Evolutionary conservation across 2,329 filamentous ascomycete genomes (phyloP).

Genomic region (Aspergillus niger): DNA sequence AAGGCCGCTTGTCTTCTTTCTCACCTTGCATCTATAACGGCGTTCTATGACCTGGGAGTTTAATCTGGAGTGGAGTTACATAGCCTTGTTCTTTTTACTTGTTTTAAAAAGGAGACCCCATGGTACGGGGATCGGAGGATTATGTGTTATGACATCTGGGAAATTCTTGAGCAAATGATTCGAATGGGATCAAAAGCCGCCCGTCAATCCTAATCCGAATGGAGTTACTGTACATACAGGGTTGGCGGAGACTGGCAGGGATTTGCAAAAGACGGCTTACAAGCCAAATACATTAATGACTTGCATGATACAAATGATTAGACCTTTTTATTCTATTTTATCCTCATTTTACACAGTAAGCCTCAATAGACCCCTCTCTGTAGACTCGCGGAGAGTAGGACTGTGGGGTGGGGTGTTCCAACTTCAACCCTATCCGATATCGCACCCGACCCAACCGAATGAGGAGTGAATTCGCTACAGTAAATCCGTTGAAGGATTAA

Average conservation of each 20-base stretch:
- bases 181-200: constrained; percentile 14
- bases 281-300: constrained; percentile 21
- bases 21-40: constrained; percentile 21
- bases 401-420: not conserved
- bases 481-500: not conserved
- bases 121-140: constrained; percentile 13
- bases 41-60: constrained; percentile 20
- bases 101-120: constrained; percentile 4
- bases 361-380: not conserved
- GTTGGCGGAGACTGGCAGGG: constrained; percentile 9
- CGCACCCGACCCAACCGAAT: not conserved
- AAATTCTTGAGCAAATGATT: constrained; percentile 9
- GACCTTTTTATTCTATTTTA: constrained; percentile 3
- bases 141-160: constrained; percentile 22
- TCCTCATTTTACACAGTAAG: not conserved
- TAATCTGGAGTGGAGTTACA: constrained; percentile 22
- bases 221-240: constrained; percentile 23
- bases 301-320: constrained; percentile 25
- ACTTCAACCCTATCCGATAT: not conserved
- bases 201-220: constrained; percentile 8
- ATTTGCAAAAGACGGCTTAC: constrained; percentile 9
- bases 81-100: constrained; percentile 17
- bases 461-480: not conserved
- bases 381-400: not conserved
- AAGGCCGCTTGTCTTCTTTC: constrained; percentile 9